These are phyloP conservation scores for Cucurbita pepo DNA, from an alignment of 306 rosid species.

Conservation along the genomic window DNA sequence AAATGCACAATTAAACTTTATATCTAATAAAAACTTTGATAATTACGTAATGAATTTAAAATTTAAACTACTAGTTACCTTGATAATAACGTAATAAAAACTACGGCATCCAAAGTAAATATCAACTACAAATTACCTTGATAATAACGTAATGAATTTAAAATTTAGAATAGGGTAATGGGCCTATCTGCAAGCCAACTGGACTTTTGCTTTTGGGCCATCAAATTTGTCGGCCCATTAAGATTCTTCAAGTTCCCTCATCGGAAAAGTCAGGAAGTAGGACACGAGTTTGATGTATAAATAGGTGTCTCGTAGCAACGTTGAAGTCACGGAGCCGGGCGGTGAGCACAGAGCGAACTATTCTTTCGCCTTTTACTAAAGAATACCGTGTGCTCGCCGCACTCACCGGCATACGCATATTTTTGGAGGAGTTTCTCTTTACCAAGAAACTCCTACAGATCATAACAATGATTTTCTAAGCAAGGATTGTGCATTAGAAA, in stretches of 20 bases:
- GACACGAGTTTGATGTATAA: neutral
- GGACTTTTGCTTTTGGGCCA: neutral
- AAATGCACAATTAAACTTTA: too few relatives aligned
- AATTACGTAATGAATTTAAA: too few relatives aligned
- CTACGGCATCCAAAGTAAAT: too few relatives aligned
- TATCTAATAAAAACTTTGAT: too few relatives aligned
- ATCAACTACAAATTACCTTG: neutral
- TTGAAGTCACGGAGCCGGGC: conserved; percentile 3
- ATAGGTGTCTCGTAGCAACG: neutral
- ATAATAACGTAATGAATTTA: neutral
- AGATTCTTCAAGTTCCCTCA: neutral
- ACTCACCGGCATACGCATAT: conserved; percentile 6
- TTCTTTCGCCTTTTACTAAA: conserved; percentile 69
- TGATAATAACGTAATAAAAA: too few relatives aligned
- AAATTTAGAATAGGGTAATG: neutral
- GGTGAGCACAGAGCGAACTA: conserved; percentile 28
- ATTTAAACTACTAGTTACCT: too few relatives aligned
- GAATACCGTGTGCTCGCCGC: conserved; percentile 44
- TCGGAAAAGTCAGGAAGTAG: neutral
- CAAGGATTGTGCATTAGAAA: too few relatives aligned
- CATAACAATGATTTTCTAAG: too few relatives aligned
- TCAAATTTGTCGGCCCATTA: neutral
- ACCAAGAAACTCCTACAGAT: neutral
- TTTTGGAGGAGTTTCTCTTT: conserved; percentile 5
- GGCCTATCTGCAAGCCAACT: neutral